Conservation (phyloP, 768 basidiomycete genomes). For the Leccinum fibrillosum region DNA sequence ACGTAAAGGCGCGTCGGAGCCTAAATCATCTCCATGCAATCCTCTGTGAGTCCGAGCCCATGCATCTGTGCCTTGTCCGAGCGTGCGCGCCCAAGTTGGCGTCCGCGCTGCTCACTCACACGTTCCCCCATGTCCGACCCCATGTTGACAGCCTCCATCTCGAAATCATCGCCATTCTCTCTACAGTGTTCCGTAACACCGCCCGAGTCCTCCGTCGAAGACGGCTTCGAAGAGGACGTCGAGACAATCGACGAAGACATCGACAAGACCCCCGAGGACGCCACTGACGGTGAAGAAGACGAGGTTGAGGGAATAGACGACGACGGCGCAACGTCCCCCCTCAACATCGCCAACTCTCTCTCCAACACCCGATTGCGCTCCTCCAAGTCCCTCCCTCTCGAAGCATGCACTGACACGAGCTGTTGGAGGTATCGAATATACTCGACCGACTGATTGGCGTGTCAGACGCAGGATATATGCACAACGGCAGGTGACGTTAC, state of each 20-base stretch:
- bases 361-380: conserved; percentile 52
- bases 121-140: conserved; percentile 1
- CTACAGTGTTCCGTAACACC: neutral
- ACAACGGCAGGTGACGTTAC: conserved; percentile 27
- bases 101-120: conserved; percentile 14
- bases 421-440: conserved; percentile 79
- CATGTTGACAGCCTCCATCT: conserved; percentile 15
- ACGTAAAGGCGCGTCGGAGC: neutral
- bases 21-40: conserved; percentile 20
- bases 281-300: conserved; percentile 18
- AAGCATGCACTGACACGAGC: conserved; percentile 76
- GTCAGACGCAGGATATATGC: conserved; percentile 7
- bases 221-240: conserved; percentile 5
- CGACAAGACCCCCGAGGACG: conserved; percentile 17
- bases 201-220: conserved; percentile 2
- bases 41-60: conserved; percentile 4
- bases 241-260: conserved; percentile 15
- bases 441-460: conserved; percentile 39
- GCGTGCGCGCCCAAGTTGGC: conserved; percentile 16
- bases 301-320: conserved; percentile 14
- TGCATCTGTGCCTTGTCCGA: conserved; percentile 13
- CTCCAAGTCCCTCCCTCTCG: conserved; percentile 76
- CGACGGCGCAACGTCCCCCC: conserved; percentile 12
- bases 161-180: conserved; percentile 11
- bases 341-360: conserved; percentile 25